phyloP scores from a whole-genome alignment of 305 asterid species.

The Rubia tinctorum region DNA sequence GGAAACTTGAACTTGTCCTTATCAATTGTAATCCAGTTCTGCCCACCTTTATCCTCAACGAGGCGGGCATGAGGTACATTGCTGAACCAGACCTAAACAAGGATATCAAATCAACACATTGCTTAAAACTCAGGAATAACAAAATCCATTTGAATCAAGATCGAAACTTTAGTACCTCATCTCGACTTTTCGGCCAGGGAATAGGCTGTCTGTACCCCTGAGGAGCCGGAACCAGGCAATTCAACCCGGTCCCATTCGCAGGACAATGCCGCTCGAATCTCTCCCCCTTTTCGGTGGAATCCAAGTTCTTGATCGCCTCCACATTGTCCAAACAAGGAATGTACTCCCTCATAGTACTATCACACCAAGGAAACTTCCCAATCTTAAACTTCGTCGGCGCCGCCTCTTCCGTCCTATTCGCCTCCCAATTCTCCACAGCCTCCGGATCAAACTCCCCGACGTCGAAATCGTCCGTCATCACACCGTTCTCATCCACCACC shows the following conservation, averaged over 20 bases:
- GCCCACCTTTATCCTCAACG: conserved; percentile 93
- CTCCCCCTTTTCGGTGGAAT: conserved; percentile 64
- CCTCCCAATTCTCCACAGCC: too few relatives aligned
- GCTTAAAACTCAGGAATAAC: neutral
- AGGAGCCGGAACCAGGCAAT: conserved; percentile 79
- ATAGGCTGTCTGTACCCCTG: conserved; percentile 70
- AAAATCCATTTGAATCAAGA: neutral
- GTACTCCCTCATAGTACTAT: too few relatives aligned
- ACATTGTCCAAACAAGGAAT: too few relatives aligned
- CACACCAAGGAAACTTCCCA: too few relatives aligned
- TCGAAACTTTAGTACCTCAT: conserved; percentile 47
- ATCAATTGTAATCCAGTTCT: conserved; percentile 72
- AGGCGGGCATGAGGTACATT: conserved; percentile 91
- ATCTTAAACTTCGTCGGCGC: too few relatives aligned
- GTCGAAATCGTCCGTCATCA: conserved; percentile 67
- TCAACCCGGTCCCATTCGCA: conserved; percentile 53
- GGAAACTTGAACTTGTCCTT: conserved; percentile 93
- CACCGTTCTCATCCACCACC: conserved; percentile 66
- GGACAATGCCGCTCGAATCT: conserved; percentile 93
- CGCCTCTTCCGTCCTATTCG: too few relatives aligned
- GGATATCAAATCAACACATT: neutral
- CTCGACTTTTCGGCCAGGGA: conserved; percentile 91
- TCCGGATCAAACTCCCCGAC: conserved; percentile 47
- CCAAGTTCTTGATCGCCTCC: conserved; percentile 52
- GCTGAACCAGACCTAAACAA: conserved; percentile 81